A percentile compares a stretch with the other conserved stretches of the same genome.
These are phyloP conservation scores for Brassica hybrid DNA, from an alignment of 441 rosid genomes.

Conservation along the genomic window DNA sequence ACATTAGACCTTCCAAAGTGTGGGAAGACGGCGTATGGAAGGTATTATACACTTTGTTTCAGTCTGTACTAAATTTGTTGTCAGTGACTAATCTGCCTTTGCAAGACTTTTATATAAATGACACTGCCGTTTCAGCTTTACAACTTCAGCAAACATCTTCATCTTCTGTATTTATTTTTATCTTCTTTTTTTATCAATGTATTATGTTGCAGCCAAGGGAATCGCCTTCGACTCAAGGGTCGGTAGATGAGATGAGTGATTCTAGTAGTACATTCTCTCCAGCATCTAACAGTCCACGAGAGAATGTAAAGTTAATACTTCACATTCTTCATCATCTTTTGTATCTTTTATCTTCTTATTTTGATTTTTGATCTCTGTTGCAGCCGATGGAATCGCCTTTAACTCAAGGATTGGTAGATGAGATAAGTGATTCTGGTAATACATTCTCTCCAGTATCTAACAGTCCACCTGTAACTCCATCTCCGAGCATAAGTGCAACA, in stretches of 20 bases:
- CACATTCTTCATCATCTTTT: neutral
- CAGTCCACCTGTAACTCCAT: slow-evolving; percentile 6
- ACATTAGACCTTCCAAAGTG: slow-evolving; percentile 57
- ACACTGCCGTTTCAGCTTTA: neutral
- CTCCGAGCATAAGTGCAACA: neutral
- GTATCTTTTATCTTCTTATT: neutral
- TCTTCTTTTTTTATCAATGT: neutral
- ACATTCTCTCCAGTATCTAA: neutral
- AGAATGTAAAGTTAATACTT: slow-evolving; percentile 5
- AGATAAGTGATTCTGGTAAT: neutral
- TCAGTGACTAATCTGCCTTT: neutral
- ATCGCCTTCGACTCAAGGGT: slow-evolving; percentile 41
- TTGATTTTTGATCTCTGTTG: slow-evolving; percentile 1
- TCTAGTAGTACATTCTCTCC: neutral
- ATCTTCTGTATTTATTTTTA: neutral
- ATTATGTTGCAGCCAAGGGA: slow-evolving; percentile 28
- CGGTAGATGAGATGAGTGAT: neutral
- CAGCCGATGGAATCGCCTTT: slow-evolving; percentile 50
- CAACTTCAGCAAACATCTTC: neutral
- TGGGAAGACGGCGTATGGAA: slow-evolving; percentile 39
- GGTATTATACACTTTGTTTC: neutral
- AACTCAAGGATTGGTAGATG: slow-evolving; percentile 30
- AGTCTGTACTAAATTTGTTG: neutral
- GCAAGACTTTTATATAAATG: slow-evolving; percentile 5
- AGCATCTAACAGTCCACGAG: neutral